A percentile compares a stretch with the other conserved stretches of the same genome.
Conservation (phyloP, 345 rosid genomes). For the Boechera retrofracta region DNA sequence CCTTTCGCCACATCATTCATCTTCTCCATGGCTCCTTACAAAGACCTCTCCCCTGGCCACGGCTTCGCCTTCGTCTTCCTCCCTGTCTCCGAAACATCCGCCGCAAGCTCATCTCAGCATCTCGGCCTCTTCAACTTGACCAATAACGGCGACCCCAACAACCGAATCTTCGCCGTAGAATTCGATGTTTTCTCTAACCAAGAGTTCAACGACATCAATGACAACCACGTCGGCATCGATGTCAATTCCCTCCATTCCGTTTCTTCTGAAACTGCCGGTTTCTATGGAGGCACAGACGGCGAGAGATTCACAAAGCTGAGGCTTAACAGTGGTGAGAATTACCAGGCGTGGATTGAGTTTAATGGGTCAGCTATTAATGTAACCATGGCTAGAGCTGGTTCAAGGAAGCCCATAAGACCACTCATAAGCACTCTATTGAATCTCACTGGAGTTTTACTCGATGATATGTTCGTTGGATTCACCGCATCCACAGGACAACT, state of each 20-base stretch:
- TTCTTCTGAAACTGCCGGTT: slow-evolving; percentile 54
- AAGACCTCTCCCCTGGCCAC: slow-evolving; percentile 57
- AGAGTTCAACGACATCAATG: slow-evolving; percentile 68
- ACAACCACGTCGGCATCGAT: slow-evolving; percentile 79
- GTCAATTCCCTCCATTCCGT: slow-evolving; percentile 64
- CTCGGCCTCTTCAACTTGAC: slow-evolving; percentile 67
- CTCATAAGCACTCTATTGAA: slow-evolving; percentile 54
- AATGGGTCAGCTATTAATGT: slow-evolving; percentile 50
- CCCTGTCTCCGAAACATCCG: slow-evolving; percentile 51
- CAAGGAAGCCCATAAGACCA: slow-evolving; percentile 45
- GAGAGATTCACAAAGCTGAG: slow-evolving; percentile 37
- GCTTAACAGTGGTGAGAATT: slow-evolving; percentile 70
- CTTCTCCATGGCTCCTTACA: slow-evolving; percentile 70
- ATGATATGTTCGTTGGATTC: slow-evolving; percentile 76
- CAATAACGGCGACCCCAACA: slow-evolving; percentile 49
- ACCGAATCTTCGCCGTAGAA: slow-evolving; percentile 64
- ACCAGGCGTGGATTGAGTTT: slow-evolving; percentile 87
- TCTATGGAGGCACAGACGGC: slow-evolving; percentile 48
- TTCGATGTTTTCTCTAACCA: slow-evolving; percentile 73
- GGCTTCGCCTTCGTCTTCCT: slow-evolving; percentile 70
- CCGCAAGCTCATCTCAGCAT: slow-evolving; percentile 56
- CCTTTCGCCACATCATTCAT: slow-evolving; percentile 76
- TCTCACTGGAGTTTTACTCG: slow-evolving; percentile 59
- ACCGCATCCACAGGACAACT: slow-evolving; percentile 62
- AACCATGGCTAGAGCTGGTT: slow-evolving; percentile 50